A percentile compares a stretch with the other conserved stretches of the same genome.
These are phyloP conservation scores for Protostelium mycophagum DNA, from an alignment of 78 protist genomes.

Conservation along the genomic window DNA sequence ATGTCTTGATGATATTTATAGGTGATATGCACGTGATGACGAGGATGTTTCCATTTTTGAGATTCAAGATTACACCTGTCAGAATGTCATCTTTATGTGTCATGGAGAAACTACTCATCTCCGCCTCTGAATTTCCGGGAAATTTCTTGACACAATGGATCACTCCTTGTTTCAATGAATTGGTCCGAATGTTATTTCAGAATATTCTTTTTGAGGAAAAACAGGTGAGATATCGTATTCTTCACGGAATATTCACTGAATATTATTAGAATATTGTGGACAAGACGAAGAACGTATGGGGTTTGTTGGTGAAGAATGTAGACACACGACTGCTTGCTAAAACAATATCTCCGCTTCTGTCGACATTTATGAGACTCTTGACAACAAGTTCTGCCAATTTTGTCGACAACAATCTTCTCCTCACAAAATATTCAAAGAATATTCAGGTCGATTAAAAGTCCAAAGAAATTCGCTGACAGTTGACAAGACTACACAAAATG, in stretches of 20 bases:
- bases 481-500: too few relatives aligned
- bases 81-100: slow-evolving; percentile 35
- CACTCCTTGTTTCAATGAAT: slow-evolving; percentile 21
- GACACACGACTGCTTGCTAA: too few relatives aligned
- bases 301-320: neutral
- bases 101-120: too few relatives aligned
- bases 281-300: neutral
- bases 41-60: slow-evolving; percentile 44
- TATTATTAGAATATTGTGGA: neutral
- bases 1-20: neutral
- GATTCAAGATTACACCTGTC: slow-evolving; percentile 30
- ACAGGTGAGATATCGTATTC: slow-evolving; percentile 2
- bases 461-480: too few relatives aligned
- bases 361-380: too few relatives aligned
- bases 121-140: too few relatives aligned
- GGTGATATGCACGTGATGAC: slow-evolving; percentile 4
- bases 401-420: too few relatives aligned
- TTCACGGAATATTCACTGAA: neutral
- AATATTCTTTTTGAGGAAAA: slow-evolving; percentile 42
- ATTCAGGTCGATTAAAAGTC: too few relatives aligned
- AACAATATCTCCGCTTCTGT: too few relatives aligned
- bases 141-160: slow-evolving; percentile 21
- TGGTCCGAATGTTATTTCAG: slow-evolving; percentile 42
- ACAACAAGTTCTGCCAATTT: too few relatives aligned
- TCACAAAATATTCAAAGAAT: too few relatives aligned